Percentiles rank a stretch among this genome's conserved stretches.
Conservation (phyloP, 441 rosid species). For the Biscutella laevigata region DNA sequence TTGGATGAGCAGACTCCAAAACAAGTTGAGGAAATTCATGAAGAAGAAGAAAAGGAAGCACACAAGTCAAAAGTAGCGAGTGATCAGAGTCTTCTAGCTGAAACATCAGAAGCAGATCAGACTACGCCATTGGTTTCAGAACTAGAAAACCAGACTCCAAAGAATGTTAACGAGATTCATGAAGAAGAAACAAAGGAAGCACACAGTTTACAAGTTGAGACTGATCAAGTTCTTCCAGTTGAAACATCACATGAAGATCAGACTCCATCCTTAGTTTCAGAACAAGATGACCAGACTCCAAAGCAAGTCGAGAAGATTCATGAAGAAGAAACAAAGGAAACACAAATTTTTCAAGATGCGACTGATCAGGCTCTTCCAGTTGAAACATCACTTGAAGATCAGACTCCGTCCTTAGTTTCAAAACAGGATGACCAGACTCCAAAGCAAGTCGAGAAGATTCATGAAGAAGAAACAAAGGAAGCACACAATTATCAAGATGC, state of each 20-base stretch:
- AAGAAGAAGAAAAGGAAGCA: conserved; percentile 22
- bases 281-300: conserved; percentile 13
- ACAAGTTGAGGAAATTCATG: conserved; percentile 18
- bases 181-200: conserved; percentile 12
- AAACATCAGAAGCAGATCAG: conserved; percentile 13
- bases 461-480: conserved; percentile 14
- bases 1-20: conserved; percentile 14
- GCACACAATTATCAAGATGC: too few relatives aligned
- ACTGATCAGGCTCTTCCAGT: conserved; percentile 5
- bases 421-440: background rate
- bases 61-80: too few relatives aligned
- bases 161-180: background rate
- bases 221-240: conserved; percentile 4
- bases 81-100: conserved; percentile 5
- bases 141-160: background rate
- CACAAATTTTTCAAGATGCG: background rate
- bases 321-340: conserved; percentile 24
- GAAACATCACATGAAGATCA: conserved; percentile 7
- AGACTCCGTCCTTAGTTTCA: background rate
- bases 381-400: background rate
- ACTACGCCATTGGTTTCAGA: background rate
- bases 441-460: background rate
- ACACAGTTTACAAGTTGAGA: too few relatives aligned
- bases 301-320: conserved; percentile 12
- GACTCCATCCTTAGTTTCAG: conserved; percentile 15